phyloP scores from a whole-genome alignment of 169 alveolate species.

The Plasmodium gonderi region DNA sequence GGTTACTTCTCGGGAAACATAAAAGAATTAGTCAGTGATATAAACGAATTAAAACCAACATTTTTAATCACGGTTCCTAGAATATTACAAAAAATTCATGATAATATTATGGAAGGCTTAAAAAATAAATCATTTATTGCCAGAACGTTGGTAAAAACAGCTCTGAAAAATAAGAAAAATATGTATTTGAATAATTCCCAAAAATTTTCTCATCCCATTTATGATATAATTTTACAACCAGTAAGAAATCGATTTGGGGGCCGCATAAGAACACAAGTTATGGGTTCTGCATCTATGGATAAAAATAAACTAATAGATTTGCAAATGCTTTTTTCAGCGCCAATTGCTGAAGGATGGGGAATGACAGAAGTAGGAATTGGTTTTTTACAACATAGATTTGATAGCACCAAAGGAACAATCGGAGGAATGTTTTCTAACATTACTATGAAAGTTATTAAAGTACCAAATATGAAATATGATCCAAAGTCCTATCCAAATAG shows the following conservation, averaged over 20 bases:
- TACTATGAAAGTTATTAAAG: constrained; percentile 77
- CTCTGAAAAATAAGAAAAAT: constrained; percentile 72
- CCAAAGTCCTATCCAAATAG: constrained; percentile 80
- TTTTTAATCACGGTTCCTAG: constrained; percentile 86
- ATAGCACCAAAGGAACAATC: constrained; percentile 80
- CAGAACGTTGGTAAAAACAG: constrained; percentile 76
- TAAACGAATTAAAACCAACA: constrained; percentile 81
- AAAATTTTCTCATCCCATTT: constrained; percentile 69
- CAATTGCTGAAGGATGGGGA: constrained; percentile 87
- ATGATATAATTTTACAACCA: constrained; percentile 80
- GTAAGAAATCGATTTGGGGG: constrained; percentile 83
- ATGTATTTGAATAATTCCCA: constrained; percentile 73
- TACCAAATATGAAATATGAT: constrained; percentile 80
- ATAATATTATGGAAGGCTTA: constrained; percentile 80
- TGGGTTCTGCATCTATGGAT: constrained; percentile 85
- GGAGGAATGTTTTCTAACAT: constrained; percentile 84
- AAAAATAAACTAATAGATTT: constrained; percentile 76
- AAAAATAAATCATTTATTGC: constrained; percentile 75
- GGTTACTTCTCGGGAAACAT: constrained; percentile 94
- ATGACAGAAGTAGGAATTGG: constrained; percentile 84
- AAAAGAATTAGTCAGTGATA: constrained; percentile 90
- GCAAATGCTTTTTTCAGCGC: constrained; percentile 79
- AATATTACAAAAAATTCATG: constrained; percentile 82
- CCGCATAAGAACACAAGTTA: constrained; percentile 76
- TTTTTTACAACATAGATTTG: constrained; percentile 80